phyloP scores from a whole-genome alignment of 164 flowering plant species.

The Echeveria elegans region DNA sequence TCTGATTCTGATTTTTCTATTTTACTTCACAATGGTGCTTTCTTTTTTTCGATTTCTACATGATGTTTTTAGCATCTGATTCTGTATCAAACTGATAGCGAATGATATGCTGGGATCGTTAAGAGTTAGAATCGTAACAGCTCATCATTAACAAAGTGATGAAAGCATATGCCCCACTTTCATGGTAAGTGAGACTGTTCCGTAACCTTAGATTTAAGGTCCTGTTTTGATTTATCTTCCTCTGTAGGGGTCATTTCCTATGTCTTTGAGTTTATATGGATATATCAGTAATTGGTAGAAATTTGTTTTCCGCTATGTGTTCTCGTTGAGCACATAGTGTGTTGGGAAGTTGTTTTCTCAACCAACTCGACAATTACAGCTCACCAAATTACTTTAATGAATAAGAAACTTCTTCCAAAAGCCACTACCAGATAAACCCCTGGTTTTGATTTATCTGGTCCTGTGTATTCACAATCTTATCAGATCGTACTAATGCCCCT shows the following conservation, averaged over 20 bases:
- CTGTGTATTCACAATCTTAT: too few relatives aligned
- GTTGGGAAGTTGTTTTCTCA: neutral
- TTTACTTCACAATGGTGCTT: too few relatives aligned
- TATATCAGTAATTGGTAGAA: neutral
- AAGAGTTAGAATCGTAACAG: neutral
- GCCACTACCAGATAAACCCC: too few relatives aligned
- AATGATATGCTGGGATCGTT: neutral
- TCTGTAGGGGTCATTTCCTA: neutral
- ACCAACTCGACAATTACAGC: neutral
- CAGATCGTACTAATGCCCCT: too few relatives aligned
- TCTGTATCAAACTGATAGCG: neutral
- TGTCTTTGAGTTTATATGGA: too few relatives aligned
- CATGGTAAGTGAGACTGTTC: neutral
- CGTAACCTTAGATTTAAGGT: neutral
- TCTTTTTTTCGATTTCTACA: too few relatives aligned
- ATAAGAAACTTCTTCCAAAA: neutral
- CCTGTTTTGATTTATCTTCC: neutral
- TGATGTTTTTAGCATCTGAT: neutral
- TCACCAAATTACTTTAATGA: neutral
- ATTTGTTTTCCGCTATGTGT: neutral
- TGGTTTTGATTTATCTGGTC: too few relatives aligned
- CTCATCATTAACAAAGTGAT: neutral
- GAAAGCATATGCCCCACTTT: neutral
- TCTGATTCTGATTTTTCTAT: too few relatives aligned
- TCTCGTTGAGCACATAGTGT: neutral